These are phyloP conservation scores for Taphrina pruni DNA, from an alignment of 1,139 yeast genomes.

Conservation along the genomic window DNA sequence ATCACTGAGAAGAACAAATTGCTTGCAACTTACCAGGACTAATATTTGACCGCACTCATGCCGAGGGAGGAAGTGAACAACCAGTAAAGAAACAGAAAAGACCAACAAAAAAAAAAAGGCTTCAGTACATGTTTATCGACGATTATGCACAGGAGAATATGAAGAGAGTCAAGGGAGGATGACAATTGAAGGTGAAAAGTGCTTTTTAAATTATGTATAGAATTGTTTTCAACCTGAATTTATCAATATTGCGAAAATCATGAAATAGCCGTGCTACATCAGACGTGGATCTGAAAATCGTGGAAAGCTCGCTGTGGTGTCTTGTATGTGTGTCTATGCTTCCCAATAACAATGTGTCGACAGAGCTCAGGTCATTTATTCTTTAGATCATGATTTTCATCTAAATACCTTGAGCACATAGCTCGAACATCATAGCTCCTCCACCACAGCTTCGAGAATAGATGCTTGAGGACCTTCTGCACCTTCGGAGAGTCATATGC, in stretches of 20 bases:
- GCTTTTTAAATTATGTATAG: background rate
- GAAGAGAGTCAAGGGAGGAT: background rate
- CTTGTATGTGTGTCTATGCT: too few species aligned
- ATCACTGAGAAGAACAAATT: background rate
- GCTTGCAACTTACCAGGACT: background rate
- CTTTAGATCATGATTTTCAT: slow-evolving; percentile 18
- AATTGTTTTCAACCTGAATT: background rate
- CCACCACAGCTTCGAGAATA: background rate
- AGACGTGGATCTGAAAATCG: too few species aligned
- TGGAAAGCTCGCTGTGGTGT: too few species aligned
- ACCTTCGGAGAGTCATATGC: too few species aligned
- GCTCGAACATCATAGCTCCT: slow-evolving; percentile 25
- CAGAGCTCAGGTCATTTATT: slow-evolving; percentile 13
- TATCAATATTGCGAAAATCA: too few species aligned
- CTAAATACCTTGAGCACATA: slow-evolving; percentile 27
- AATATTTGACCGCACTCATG: background rate
- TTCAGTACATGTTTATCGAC: background rate
- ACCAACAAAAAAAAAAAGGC: slow-evolving; percentile 1
- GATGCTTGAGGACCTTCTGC: background rate
- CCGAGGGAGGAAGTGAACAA: background rate
- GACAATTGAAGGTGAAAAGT: slow-evolving; percentile 1
- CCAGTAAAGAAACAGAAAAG: background rate
- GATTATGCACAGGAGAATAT: too few species aligned
- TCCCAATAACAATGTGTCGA: too few species aligned
- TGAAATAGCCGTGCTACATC: too few species aligned